Conservation (phyloP, 1,139 yeast species). For the Hyphopichia pseudoburtonii region DNA sequence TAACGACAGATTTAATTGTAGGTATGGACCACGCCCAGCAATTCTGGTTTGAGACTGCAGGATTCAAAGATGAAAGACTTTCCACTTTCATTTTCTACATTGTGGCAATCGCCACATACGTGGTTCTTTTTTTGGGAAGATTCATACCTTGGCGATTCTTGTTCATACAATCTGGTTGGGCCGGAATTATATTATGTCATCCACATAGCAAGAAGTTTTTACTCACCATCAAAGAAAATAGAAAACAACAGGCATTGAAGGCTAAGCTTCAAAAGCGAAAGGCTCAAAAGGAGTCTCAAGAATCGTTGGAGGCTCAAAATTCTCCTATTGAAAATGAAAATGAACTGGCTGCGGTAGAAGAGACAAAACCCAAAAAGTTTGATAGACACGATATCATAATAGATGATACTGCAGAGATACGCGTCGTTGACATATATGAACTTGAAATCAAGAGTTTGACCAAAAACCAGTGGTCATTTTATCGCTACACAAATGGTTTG, state of each 20-base stretch:
- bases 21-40: constrained; percentile 54
- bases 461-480: constrained; percentile 55
- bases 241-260: constrained; percentile 11
- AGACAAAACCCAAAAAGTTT: constrained; percentile 24
- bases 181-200: constrained; percentile 47
- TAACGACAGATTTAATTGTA: constrained; percentile 56
- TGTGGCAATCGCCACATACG: constrained; percentile 31
- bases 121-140: constrained; percentile 54
- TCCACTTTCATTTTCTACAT: constrained; percentile 57
- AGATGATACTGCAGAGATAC: constrained; percentile 65
- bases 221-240: constrained; percentile 13
- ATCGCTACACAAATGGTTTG: constrained; percentile 34
- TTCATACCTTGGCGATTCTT: constrained; percentile 68
- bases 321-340: too few relatives aligned
- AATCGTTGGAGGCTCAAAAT: constrained; percentile 12
- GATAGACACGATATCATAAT: constrained; percentile 55
- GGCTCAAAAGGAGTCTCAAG: constrained; percentile 1
- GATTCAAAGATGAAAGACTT: constrained; percentile 67
- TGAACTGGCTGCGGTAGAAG: too few relatives aligned
- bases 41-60: constrained; percentile 63
- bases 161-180: constrained; percentile 61
- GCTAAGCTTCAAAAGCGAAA: constrained; percentile 7
- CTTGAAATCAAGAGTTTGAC: constrained; percentile 66
- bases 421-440: constrained; percentile 72
- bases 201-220: constrained; percentile 49